phyloP scores from a whole-genome alignment of 1,284 basidiomycete genomes.

The Nidula niveotomentosa region DNA sequence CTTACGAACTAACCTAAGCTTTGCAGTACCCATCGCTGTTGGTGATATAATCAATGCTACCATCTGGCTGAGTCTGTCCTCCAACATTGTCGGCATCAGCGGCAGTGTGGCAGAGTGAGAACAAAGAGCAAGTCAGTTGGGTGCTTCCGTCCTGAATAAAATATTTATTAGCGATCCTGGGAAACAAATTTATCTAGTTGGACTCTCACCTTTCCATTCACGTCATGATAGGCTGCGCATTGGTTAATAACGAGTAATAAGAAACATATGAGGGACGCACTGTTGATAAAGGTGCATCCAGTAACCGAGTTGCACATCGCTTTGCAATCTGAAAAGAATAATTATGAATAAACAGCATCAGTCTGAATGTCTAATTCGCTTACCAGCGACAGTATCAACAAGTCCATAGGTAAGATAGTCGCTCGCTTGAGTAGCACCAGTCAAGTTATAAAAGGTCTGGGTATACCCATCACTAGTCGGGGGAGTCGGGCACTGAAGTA shows the following conservation, averaged over 20 bases:
- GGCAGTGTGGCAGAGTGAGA: constrained; percentile 23
- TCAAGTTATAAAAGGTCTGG: constrained; percentile 1
- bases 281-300: constrained; percentile 29
- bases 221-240: constrained; percentile 27
- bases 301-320: constrained; percentile 28
- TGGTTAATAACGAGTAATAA: not conserved
- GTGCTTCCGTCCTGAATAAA: constrained; percentile 26
- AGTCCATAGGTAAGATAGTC: constrained; percentile 4
- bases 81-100: constrained; percentile 27
- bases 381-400: constrained; percentile 28
- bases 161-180: not conserved
- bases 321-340: constrained; percentile 22
- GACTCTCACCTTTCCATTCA: constrained; percentile 25
- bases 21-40: constrained; percentile 26
- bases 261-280: not conserved
- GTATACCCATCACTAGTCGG: constrained; percentile 2
- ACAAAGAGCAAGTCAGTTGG: constrained; percentile 31
- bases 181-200: not conserved
- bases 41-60: constrained; percentile 27
- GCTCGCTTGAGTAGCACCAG: constrained; percentile 1
- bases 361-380: not conserved
- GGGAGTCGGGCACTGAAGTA: not conserved
- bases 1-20: not conserved
- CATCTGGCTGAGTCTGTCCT: constrained; percentile 31
- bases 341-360: not conserved